Evolutionary conservation across 176 grass and related monocot genomes (phyloP).

Genomic region (Tuctoria greenei): DNA sequence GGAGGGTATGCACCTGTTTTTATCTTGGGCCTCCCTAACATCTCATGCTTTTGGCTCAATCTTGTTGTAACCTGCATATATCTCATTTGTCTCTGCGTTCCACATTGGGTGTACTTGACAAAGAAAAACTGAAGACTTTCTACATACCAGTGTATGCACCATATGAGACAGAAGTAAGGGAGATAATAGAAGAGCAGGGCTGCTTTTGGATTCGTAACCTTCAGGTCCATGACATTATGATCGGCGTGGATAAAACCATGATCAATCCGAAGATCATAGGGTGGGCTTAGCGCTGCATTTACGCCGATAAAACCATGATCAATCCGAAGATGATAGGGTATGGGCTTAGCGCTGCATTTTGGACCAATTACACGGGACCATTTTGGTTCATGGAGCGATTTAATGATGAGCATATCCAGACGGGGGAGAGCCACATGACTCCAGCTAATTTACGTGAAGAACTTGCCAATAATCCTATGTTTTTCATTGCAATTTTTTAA

Average conservation of each 20-base stretch:
- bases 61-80: neutral
- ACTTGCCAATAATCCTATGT: neutral
- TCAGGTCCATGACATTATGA: neutral
- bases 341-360: neutral
- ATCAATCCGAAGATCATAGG: slow-evolving; percentile 3
- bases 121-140: neutral
- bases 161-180: neutral
- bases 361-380: neutral
- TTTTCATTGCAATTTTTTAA: neutral
- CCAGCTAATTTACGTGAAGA: neutral
- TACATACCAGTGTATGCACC: neutral
- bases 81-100: neutral
- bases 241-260: neutral
- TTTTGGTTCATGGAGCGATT: neutral
- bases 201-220: neutral
- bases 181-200: neutral
- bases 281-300: neutral
- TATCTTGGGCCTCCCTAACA: neutral
- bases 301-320: neutral
- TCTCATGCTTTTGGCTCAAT: neutral
- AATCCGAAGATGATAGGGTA: neutral
- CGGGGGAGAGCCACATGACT: neutral
- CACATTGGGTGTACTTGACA: neutral
- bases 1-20: neutral
- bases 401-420: neutral